Base-by-base conservation (phyloP, 2,329 filamentous ascomycete genomes). In the Corinectria fuckeliana region DNA sequence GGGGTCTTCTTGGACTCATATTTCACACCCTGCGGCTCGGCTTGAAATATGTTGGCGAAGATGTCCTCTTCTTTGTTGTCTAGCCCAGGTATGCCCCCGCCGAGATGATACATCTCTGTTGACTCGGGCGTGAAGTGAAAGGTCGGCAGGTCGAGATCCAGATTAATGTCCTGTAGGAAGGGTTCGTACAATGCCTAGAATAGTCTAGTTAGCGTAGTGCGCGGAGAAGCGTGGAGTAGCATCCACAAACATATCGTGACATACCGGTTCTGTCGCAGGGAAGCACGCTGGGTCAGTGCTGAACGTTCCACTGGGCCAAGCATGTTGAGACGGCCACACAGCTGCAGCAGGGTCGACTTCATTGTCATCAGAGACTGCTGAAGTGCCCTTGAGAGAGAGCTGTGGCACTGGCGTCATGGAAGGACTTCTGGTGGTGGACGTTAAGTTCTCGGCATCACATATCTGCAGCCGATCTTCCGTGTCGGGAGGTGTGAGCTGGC, bases 131-230 rank as follows among this genome's bases (percentile, higher is more conserved):
- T 4, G 47, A 57, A 57, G 28, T 57, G 21, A 14, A 61, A 51
- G n/a, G 48, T 52, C 10, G 55, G 54, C 5, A 58, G 21, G 23
- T 54, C 50, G 13, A 51, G 28, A 23, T 56, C 49, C 13, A 61
- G 5, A 45, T 51, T 50, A 26, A 58, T 52, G 18, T 53, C 25
- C 11, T 58, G 49, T 5, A 42, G 49, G 20, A 53, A 58, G 16
- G 49, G 56, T 32, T 58, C 56, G 6, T 48, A 58, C 5, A 58
- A 16, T 10, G 38, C 38, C 56, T 58, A 5, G n/a, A 25, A 42
- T 26, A 26, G 21, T 5, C 6, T 20, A 28, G 32, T 58, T 53
- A 57, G 54, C 26, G 16, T 16, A 8, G 21, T 9, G 23, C 18
- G 18, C 13, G 16, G 16, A 5, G 16, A 18, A 42, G 13, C 16